A percentile compares a stretch with the other conserved stretches of the same genome.
Evolutionary conservation across 2,329 filamentous ascomycete species (phyloP).

Genomic region (Seiridium unicorne): DNA sequence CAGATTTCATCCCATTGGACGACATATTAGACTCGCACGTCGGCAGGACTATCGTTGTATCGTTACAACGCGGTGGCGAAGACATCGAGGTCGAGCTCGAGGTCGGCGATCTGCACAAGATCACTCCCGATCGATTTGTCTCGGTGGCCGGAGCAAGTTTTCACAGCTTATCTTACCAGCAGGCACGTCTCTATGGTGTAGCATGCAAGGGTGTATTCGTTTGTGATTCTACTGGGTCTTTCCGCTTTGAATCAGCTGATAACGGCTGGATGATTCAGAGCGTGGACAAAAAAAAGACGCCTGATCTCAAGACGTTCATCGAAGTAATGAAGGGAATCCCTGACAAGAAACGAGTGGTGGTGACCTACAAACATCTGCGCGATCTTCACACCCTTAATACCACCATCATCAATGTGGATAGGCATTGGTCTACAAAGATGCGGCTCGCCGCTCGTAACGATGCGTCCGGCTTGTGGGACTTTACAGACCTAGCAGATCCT

Average conservation of each 20-base stretch:
- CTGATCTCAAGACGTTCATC: conserved; percentile 84
- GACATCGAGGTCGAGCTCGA: conserved; percentile 81
- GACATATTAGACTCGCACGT: conserved; percentile 89
- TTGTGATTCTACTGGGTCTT: conserved; percentile 91
- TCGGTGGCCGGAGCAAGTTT: conserved; percentile 92
- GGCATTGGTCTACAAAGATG: conserved; percentile 97
- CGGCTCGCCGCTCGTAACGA: conserved; percentile 90
- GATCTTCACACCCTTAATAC: conserved; percentile 95
- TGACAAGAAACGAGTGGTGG: conserved; percentile 78
- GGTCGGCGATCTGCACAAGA: conserved; percentile 87
- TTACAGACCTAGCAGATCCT: conserved; percentile 78
- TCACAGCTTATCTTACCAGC: conserved; percentile 95
- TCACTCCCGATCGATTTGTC: conserved; percentile 94
- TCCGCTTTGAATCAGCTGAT: conserved; percentile 87
- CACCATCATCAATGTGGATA: conserved; percentile 85
- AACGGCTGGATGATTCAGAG: conserved; percentile 93
- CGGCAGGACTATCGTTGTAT: conserved; percentile 70
- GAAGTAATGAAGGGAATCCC: conserved; percentile 88
- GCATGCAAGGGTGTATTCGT: conserved; percentile 90
- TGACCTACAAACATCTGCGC: conserved; percentile 92
- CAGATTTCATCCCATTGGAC: conserved; percentile 88
- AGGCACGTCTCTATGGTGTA: conserved; percentile 93
- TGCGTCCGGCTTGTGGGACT: conserved; percentile 88
- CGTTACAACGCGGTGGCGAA: conserved; percentile 85
- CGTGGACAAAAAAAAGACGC: conserved; percentile 87